Evolutionary conservation across 1,284 basidiomycete genomes (phyloP).

Genomic region (Sanghuangporus baumii): DNA sequence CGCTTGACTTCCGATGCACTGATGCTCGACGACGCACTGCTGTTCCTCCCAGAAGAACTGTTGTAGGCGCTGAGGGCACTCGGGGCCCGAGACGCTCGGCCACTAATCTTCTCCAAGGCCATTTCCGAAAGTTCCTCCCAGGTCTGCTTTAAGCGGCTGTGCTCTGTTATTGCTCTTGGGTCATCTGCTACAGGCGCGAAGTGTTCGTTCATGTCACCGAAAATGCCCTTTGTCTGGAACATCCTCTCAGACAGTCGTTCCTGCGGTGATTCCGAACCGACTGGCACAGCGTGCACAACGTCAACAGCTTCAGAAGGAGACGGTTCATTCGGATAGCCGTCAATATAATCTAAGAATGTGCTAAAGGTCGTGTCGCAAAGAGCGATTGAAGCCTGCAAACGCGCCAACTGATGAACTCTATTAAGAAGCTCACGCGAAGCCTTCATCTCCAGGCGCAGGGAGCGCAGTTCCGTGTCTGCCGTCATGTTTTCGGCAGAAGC

Average conservation of each 20-base stretch:
- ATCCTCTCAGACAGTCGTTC: conserved; percentile 60
- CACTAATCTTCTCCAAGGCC: conserved; percentile 58
- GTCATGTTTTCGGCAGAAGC: conserved; percentile 33
- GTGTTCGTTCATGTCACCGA: conserved; percentile 41
- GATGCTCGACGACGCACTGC: conserved; percentile 38
- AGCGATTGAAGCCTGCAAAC: conserved; percentile 42
- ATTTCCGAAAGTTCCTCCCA: conserved; percentile 78
- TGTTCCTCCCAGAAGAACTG: conserved; percentile 48
- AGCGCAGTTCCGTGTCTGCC: conserved; percentile 51
- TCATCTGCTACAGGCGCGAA: conserved; percentile 46
- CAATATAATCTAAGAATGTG: conserved; percentile 75
- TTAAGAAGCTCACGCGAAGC: conserved; percentile 44
- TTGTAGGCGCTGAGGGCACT: conserved; percentile 40
- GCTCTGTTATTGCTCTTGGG: conserved; percentile 50
- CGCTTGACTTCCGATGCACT: conserved; percentile 20
- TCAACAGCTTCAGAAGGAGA: neutral
- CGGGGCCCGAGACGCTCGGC: conserved; percentile 54
- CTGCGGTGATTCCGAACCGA: conserved; percentile 40
- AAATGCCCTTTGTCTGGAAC: conserved; percentile 47
- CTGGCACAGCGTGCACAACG: neutral
- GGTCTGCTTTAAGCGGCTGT: conserved; percentile 61
- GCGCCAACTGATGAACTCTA: conserved; percentile 46
- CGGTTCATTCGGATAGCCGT: conserved; percentile 53
- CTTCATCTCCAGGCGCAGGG: conserved; percentile 53
- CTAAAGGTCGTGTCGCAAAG: conserved; percentile 71